phyloP scores from a whole-genome alignment of 108 stramenopile species.

The Cyclotella baltica region DNA sequence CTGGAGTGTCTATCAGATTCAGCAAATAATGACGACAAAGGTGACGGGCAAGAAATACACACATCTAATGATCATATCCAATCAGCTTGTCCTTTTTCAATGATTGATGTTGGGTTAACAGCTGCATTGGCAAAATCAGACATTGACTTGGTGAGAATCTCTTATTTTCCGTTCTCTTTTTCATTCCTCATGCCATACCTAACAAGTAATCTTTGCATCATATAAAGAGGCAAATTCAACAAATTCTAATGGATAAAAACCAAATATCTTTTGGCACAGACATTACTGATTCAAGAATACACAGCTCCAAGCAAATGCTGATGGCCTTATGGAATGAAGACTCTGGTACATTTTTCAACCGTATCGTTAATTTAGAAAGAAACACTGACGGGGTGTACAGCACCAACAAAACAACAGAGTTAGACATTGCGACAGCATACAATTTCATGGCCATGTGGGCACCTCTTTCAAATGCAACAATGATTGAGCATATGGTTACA shows the following conservation, averaged over 20 bases:
- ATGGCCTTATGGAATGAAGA: slow-evolving; percentile 48
- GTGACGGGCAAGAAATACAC: slow-evolving; percentile 8
- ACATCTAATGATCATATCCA: slow-evolving; percentile 18
- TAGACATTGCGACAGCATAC: slow-evolving; percentile 37
- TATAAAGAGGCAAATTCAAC: slow-evolving; percentile 39
- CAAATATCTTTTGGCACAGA: slow-evolving; percentile 19
- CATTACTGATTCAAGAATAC: slow-evolving; percentile 10
- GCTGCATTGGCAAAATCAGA: slow-evolving; percentile 59
- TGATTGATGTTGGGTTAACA: slow-evolving; percentile 64
- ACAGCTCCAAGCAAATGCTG: slow-evolving; percentile 28
- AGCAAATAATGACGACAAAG: background rate
- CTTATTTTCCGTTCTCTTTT: too few species aligned
- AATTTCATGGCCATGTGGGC: slow-evolving; percentile 49
- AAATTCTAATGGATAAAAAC: slow-evolving; percentile 50
- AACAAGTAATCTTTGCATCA: too few species aligned
- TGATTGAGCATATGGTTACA: slow-evolving; percentile 38
- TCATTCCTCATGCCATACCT: too few species aligned
- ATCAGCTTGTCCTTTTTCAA: slow-evolving; percentile 50
- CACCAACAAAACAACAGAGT: slow-evolving; percentile 21
- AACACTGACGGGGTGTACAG: slow-evolving; percentile 15
- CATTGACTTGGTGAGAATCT: slow-evolving; percentile 46
- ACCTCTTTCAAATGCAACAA: slow-evolving; percentile 38
- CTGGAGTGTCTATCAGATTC: slow-evolving; percentile 44
- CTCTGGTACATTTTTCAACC: slow-evolving; percentile 40
- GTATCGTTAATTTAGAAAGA: slow-evolving; percentile 17